phyloP scores from a whole-genome alignment of 805 yeast genomes.

The Wickerhamomyces sydowiorum region DNA sequence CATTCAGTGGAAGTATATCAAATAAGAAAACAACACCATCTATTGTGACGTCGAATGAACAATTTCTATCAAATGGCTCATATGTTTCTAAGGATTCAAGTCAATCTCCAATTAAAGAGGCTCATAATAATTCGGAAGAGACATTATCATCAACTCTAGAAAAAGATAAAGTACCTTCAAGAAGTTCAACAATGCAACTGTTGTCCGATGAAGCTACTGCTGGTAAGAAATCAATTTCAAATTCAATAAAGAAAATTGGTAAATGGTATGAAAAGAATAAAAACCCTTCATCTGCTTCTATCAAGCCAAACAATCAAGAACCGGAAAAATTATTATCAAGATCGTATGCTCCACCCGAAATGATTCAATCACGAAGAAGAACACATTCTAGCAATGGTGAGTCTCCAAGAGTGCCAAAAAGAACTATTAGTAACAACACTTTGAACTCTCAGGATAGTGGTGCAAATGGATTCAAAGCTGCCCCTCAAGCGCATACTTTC shows the following conservation, averaged over 20 bases:
- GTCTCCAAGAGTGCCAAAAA: not conserved
- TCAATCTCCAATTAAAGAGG: constrained; percentile 3
- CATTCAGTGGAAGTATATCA: constrained; percentile 3
- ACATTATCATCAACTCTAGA: constrained; percentile 2
- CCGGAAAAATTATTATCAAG: not conserved
- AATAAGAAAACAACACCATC: constrained; percentile 17
- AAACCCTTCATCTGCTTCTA: not conserved
- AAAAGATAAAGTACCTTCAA: constrained; percentile 3
- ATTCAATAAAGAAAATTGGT: constrained; percentile 53
- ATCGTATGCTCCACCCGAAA: constrained; percentile 49
- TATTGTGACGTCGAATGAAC: constrained; percentile 21
- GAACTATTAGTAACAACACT: not conserved
- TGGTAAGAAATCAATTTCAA: constrained; percentile 33
- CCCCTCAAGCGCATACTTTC: constrained; percentile 23
- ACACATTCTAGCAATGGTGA: constrained; percentile 16
- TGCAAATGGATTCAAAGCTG: constrained; percentile 8
- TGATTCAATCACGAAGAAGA: constrained; percentile 56
- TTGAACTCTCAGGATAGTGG: constrained; percentile 2
- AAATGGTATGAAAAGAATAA: constrained; percentile 59
- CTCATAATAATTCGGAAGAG: constrained; percentile 10
- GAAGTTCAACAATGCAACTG: constrained; percentile 16
- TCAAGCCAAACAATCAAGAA: not conserved
- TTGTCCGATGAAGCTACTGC: constrained; percentile 22
- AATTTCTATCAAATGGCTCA: constrained; percentile 23
- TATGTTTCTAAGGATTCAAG: constrained; percentile 13